Evolutionary conservation across 495 filamentous ascomycete species (phyloP), one percentile per base, ranked within the genome.

Genomic region (Penicillium lividum): DNA sequence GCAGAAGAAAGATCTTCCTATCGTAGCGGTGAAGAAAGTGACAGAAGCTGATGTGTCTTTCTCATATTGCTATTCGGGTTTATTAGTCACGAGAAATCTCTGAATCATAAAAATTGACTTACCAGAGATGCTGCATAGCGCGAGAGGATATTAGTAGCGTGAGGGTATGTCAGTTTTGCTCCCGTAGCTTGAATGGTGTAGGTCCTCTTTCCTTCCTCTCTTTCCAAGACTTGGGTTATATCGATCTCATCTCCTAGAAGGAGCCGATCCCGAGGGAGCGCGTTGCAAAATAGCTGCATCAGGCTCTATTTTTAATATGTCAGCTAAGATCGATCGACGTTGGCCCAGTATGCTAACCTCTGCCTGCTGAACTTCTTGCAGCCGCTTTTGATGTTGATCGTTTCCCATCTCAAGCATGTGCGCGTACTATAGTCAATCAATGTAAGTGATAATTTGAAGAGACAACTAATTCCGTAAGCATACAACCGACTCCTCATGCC

Each of bases 391-490:
- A 55, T 98, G 91, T 0, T 71, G 67, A 3, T 54, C 43, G 66
- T 96, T 97, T 0, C 75, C 77, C 7, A 61, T 68, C 69, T 97
- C 92, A 7, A 89, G 61, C 88, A 98, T 93, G 66, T 89, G 89
- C 31, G 92, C 82, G 70, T 93, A 98, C 68, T 82, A 47, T 40
- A 28, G 11, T 15, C 38, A 40, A 13, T n/a, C 13, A 16, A 6
- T 40, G 2, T 22, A 22, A 40, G 38, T 40, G 7, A 16, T 40
- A 6, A 11, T 16, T 16, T 4, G 15, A 40, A 2, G 38, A 40
- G n/a, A 7, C 16, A 29, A 9, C 3, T 27, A n/a, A 40, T 40
- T 3, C 18, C 31, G 10, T 22, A 31, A 7, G 53, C 59, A 51
- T 68, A 80, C 74, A 18, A 71, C 84, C 0, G 93, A 97, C 48